These are phyloP conservation scores for Aspergillus fijiensis DNA, from an alignment of 2,329 filamentous ascomycete genomes.

Conservation along the genomic window DNA sequence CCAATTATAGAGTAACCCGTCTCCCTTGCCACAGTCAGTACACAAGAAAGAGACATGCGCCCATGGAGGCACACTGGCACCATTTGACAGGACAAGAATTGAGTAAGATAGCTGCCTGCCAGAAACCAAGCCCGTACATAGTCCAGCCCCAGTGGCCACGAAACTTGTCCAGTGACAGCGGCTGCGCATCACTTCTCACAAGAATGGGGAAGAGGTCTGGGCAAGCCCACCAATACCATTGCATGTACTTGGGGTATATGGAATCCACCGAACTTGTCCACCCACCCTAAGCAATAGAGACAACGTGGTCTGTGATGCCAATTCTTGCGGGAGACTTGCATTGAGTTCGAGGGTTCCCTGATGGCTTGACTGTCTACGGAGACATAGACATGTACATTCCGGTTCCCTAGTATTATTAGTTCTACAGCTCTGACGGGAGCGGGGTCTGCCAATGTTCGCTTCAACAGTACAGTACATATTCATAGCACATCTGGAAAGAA, in stretches of 20 bases:
- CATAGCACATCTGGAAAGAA: neutral
- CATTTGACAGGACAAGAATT: neutral
- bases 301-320: neutral
- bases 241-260: neutral
- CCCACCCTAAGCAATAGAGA: neutral
- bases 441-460: neutral
- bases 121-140: neutral
- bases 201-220: neutral
- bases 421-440: neutral
- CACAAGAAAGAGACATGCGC: neutral
- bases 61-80: constrained; percentile 1
- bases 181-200: neutral
- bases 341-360: neutral
- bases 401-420: neutral
- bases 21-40: constrained; percentile 3
- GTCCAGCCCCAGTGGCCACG: neutral
- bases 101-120: too few relatives aligned
- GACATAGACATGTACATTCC: neutral
- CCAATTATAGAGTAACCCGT: neutral
- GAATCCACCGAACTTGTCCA: neutral
- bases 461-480: too few relatives aligned
- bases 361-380: neutral
- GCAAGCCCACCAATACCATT: neutral
- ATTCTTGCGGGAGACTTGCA: neutral
- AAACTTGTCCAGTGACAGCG: neutral